Evolutionary conservation across 78 protist genomes (phyloP).

Genomic region (Dictyostelium intermedium): DNA sequence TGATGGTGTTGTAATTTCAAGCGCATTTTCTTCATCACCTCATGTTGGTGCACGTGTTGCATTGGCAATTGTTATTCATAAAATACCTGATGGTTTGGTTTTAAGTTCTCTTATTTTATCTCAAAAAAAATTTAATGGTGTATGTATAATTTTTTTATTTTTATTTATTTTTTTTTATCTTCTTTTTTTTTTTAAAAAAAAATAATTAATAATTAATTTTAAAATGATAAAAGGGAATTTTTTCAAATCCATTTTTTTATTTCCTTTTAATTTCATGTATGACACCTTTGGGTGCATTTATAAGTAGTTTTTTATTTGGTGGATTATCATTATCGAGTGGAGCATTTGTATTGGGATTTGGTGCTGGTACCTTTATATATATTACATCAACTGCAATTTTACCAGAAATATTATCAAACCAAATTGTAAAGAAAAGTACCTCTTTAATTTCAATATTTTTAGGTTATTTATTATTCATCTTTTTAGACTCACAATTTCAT

Average conservation of each 20-base stretch:
- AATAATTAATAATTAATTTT: no score
- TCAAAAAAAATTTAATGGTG: constrained; percentile 14
- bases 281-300: constrained; percentile 63
- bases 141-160: background rate
- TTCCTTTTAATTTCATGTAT: constrained; percentile 41
- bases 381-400: constrained; percentile 62
- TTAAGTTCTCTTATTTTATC: constrained; percentile 53
- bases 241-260: constrained; percentile 57
- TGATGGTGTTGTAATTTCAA: constrained; percentile 70
- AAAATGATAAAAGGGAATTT: background rate
- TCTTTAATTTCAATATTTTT: background rate
- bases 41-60: constrained; percentile 73
- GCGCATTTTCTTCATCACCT: constrained; percentile 54
- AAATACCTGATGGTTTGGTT: constrained; percentile 71
- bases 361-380: constrained; percentile 71
- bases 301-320: constrained; percentile 25
- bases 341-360: constrained; percentile 55
- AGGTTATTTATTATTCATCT: constrained; percentile 40
- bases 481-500: constrained; percentile 41
- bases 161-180: background rate
- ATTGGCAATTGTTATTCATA: constrained; percentile 61
- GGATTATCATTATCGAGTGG: constrained; percentile 29
- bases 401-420: constrained; percentile 41
- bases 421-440: constrained; percentile 3
- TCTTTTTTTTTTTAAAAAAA: background rate